A percentile compares a stretch with the other conserved stretches of the same genome.
These are phyloP conservation scores for Urostyla sp. DNA, from an alignment of 73 alveolate genomes.

Conservation along the genomic window DNA sequence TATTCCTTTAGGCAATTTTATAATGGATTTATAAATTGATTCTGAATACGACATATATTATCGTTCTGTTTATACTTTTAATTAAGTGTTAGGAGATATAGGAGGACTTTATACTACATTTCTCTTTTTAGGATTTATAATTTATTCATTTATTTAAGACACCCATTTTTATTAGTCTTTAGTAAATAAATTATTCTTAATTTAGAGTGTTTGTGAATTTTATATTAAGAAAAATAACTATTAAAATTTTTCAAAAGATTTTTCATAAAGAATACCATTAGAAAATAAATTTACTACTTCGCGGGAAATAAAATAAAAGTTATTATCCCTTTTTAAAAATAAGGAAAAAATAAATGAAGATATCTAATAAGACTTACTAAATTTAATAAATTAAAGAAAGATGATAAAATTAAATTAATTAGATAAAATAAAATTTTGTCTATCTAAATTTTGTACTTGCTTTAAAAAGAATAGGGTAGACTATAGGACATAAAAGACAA, in stretches of 20 bases:
- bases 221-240: not conserved
- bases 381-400: not conserved
- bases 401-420: not conserved
- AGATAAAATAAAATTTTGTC: not conserved
- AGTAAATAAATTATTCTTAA: slow-evolving; percentile 12
- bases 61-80: slow-evolving; percentile 13
- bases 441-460: not conserved
- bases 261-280: not conserved
- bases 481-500: not conserved
- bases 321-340: no score
- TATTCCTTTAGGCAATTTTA: no score
- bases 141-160: not conserved
- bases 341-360: not conserved
- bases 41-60: not conserved
- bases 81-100: not conserved
- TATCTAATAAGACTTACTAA: not conserved
- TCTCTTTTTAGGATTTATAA: slow-evolving; percentile 6
- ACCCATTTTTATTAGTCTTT: not conserved
- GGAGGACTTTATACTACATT: slow-evolving; percentile 28
- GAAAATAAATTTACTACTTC: no score
- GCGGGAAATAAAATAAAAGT: no score
- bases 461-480: not conserved
- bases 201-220: not conserved
- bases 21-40: slow-evolving; percentile 4
- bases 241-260: not conserved